Evolutionary conservation across 2,329 filamentous ascomycete genomes (phyloP).

Genomic region (Aphanoascus verrucosus): DNA sequence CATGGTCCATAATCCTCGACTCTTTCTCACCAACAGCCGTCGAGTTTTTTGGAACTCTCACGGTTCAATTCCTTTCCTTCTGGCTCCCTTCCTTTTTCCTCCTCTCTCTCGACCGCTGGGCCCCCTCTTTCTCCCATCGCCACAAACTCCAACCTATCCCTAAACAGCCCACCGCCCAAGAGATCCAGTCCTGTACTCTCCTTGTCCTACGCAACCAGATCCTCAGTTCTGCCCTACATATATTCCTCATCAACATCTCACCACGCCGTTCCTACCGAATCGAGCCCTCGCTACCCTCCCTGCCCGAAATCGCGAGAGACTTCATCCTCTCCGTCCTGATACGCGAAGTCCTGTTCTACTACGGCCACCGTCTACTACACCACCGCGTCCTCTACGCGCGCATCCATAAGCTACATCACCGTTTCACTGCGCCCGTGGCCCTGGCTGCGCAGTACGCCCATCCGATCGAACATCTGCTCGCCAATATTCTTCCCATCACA

Average conservation of each 20-base stretch:
- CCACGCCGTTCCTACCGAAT: slow-evolving; percentile 32
- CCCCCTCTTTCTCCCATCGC: slow-evolving; percentile 15
- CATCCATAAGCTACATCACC: slow-evolving; percentile 49
- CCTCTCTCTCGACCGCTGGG: slow-evolving; percentile 13
- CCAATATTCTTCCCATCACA: slow-evolving; percentile 44
- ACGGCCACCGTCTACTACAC: slow-evolving; percentile 46
- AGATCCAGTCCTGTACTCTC: slow-evolving; percentile 15
- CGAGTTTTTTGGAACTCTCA: slow-evolving; percentile 32
- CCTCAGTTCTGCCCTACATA: slow-evolving; percentile 26
- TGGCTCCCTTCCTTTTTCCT: slow-evolving; percentile 16
- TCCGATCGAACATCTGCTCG: slow-evolving; percentile 46
- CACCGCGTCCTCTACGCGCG: slow-evolving; percentile 38
- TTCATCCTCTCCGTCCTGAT: slow-evolving; percentile 35
- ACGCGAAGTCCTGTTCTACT: slow-evolving; percentile 46
- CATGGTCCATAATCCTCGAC: slow-evolving; percentile 1
- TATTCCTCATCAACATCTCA: slow-evolving; percentile 17
- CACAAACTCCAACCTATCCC: slow-evolving; percentile 18
- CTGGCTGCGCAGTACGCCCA: slow-evolving; percentile 49
- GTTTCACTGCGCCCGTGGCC: slow-evolving; percentile 46
- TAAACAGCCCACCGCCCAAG: slow-evolving; percentile 14
- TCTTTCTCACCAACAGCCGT: slow-evolving; percentile 14
- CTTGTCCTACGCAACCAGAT: slow-evolving; percentile 41
- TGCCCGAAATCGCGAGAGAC: slow-evolving; percentile 32
- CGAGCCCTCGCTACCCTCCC: slow-evolving; percentile 29
- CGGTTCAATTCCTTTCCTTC: slow-evolving; percentile 32